These are phyloP conservation scores for Cinnamomum chago DNA, from an alignment of 164 flowering plant genomes.

Conservation along the genomic window DNA sequence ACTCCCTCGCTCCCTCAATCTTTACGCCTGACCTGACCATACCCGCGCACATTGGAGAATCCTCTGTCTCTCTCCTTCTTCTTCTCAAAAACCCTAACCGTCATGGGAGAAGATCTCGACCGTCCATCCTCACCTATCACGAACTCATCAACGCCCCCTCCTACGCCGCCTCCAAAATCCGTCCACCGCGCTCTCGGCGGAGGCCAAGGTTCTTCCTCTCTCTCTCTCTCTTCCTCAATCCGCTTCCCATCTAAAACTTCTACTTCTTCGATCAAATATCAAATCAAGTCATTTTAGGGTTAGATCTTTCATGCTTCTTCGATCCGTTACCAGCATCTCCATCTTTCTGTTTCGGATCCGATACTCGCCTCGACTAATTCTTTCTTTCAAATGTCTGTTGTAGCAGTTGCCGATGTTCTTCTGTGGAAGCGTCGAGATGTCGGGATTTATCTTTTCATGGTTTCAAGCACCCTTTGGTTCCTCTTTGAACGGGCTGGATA, in stretches of 20 bases:
- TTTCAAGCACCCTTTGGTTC: conserved; percentile 55
- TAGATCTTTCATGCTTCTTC: neutral
- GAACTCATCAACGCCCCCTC: neutral
- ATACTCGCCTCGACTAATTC: neutral
- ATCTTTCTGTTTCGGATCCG: neutral
- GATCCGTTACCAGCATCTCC: too few species aligned
- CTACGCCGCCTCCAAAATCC: conserved; percentile 28
- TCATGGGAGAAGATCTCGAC: conserved; percentile 34
- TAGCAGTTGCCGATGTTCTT: conserved; percentile 71
- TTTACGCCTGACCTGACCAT: neutral
- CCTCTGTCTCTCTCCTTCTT: conserved; percentile 2
- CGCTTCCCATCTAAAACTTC: neutral
- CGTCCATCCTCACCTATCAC: conserved; percentile 1
- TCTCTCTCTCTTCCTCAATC: neutral
- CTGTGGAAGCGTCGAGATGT: conserved; percentile 57
- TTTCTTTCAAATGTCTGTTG: neutral
- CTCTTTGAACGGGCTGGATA: conserved; percentile 67
- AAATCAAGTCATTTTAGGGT: neutral
- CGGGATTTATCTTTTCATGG: conserved; percentile 31
- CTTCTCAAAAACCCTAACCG: conserved; percentile 12
- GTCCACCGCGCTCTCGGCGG: conserved; percentile 69
- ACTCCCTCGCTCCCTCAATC: too few species aligned
- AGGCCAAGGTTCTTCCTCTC: conserved; percentile 45
- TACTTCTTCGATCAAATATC: neutral
- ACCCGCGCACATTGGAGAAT: conserved; percentile 1